Percentiles rank a stretch among this genome's conserved stretches.
phyloP scores from a whole-genome alignment of 192 early-diverging fungal species.

The Entomortierella chlamydospora region DNA sequence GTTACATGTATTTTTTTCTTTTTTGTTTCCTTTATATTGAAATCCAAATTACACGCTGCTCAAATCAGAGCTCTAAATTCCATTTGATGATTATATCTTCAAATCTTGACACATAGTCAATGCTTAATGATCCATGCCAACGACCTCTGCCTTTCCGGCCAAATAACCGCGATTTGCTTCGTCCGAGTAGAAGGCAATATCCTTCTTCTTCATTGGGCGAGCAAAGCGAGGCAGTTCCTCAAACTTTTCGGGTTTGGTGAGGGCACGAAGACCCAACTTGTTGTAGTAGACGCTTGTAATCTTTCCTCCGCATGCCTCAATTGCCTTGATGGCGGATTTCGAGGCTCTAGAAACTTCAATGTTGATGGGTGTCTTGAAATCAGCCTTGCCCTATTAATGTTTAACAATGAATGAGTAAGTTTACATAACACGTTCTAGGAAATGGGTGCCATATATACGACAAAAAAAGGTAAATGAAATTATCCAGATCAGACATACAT shows the following conservation, averaged over 20 bases:
- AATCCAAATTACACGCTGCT: no score
- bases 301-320: conserved; percentile 86
- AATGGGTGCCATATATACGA: neutral
- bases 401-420: neutral
- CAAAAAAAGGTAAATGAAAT: neutral
- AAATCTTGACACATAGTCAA: no score
- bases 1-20: neutral
- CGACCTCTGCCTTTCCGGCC: conserved; percentile 55
- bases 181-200: conserved; percentile 75
- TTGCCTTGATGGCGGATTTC: conserved; percentile 77
- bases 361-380: conserved; percentile 79
- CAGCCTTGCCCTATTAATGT: conserved; percentile 73
- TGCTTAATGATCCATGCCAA: conserved; percentile 56
- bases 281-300: conserved; percentile 89
- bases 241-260: conserved; percentile 87
- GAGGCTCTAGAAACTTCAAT: conserved; percentile 90
- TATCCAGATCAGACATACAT: no score
- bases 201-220: conserved; percentile 71
- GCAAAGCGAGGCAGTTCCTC: conserved; percentile 75
- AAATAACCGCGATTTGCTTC: conserved; percentile 81
- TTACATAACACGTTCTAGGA: no score
- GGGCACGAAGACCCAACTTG: conserved; percentile 73
- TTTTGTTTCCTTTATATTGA: conserved; percentile 1
- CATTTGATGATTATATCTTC: no score
- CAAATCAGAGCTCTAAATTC: no score